Percentiles rank a stretch among this genome's conserved stretches.
phyloP scores from a whole-genome alignment of 495 filamentous ascomycete species.

The Ramalina intermedia region DNA sequence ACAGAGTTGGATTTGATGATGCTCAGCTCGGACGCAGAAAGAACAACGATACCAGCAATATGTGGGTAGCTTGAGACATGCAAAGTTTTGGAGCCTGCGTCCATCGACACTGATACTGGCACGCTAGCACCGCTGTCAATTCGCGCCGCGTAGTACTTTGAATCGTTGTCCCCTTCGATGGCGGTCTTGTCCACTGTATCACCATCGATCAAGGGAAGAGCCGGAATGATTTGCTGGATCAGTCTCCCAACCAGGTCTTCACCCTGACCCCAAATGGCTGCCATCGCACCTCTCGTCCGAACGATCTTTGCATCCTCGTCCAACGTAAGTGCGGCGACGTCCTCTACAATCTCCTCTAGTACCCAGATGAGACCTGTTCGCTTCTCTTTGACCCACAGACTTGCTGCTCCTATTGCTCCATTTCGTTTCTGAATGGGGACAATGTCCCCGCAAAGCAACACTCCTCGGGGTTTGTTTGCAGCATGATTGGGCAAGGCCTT shows the following conservation, averaged over 20 bases:
- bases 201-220: slow-evolving; percentile 56
- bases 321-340: slow-evolving; percentile 59
- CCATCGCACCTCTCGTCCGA: slow-evolving; percentile 50
- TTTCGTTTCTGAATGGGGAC: slow-evolving; percentile 94
- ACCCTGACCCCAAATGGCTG: slow-evolving; percentile 68
- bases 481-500: slow-evolving; percentile 38
- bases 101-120: slow-evolving; percentile 60
- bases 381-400: slow-evolving; percentile 97
- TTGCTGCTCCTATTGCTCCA: slow-evolving; percentile 78
- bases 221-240: slow-evolving; percentile 62
- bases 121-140: slow-evolving; percentile 60
- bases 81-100: slow-evolving; percentile 49
- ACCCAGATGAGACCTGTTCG: slow-evolving; percentile 91
- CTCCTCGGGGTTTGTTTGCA: slow-evolving; percentile 68
- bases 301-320: slow-evolving; percentile 60
- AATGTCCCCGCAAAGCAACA: slow-evolving; percentile 89
- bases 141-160: slow-evolving; percentile 68
- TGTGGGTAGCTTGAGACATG: slow-evolving; percentile 88
- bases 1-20: slow-evolving; percentile 91
- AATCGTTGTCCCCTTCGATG: slow-evolving; percentile 49
- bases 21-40: slow-evolving; percentile 56
- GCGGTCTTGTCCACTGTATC: slow-evolving; percentile 52
- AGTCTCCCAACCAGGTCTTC: slow-evolving; percentile 49
- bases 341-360: slow-evolving; percentile 91
- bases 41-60: slow-evolving; percentile 90